These are phyloP conservation scores for Penicillium alfredii DNA, from an alignment of 495 filamentous ascomycete genomes.

Conservation along the genomic window DNA sequence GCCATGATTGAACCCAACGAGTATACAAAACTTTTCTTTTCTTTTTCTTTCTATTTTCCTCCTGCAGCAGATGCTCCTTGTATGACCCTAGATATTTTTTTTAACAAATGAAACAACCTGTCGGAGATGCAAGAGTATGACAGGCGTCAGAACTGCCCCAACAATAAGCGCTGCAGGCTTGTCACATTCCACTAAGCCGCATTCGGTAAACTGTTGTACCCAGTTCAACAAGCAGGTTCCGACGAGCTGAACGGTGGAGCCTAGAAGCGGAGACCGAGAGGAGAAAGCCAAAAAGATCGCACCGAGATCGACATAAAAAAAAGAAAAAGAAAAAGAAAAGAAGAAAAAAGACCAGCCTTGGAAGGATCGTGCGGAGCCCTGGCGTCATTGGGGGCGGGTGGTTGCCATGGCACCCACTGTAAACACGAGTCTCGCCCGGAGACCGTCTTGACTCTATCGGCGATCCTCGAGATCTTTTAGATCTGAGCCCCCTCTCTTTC, in stretches of 20 bases:
- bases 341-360: slow-evolving; percentile 4
- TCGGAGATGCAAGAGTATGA: too few relatives aligned
- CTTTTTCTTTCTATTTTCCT: too few relatives aligned
- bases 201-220: slow-evolving; percentile 1
- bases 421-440: slow-evolving; percentile 34
- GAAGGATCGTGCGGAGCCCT: slow-evolving; percentile 19
- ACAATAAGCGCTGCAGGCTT: too few relatives aligned
- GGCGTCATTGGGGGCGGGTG: slow-evolving; percentile 28
- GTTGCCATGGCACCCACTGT: slow-evolving; percentile 44
- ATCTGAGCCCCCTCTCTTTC: slow-evolving; percentile 10
- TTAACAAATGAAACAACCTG: too few relatives aligned
- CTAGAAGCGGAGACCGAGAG: slow-evolving; percentile 15
- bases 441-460: slow-evolving; percentile 18
- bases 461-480: slow-evolving; percentile 22
- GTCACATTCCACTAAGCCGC: too few relatives aligned
- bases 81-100: too few relatives aligned
- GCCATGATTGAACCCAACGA: too few relatives aligned
- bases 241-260: slow-evolving; percentile 27
- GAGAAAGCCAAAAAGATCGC: slow-evolving; percentile 11
- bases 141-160: too few relatives aligned
- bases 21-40: too few relatives aligned
- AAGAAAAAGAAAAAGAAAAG: slow-evolving; percentile 13
- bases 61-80: too few relatives aligned
- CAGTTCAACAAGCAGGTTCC: slow-evolving; percentile 4
- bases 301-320: slow-evolving; percentile 11